A percentile compares a stretch with the other conserved stretches of the same genome.
Conservation (phyloP, 2,329 filamentous ascomycete species). For the Venturia pyrina region DNA sequence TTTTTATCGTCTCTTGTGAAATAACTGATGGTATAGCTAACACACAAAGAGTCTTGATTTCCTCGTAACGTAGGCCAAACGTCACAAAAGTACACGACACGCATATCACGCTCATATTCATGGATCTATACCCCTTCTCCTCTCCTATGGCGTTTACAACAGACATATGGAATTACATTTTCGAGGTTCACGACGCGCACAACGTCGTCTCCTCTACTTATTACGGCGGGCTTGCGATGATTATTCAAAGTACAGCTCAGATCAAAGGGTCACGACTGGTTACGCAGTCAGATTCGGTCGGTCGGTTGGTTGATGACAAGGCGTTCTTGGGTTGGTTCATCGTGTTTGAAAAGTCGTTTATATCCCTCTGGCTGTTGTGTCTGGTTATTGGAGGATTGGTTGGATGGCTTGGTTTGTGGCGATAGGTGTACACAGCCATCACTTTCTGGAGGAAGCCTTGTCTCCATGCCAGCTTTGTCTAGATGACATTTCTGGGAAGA, state of each 20-base stretch:
- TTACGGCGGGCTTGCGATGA: constrained; percentile 1
- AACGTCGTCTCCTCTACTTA: neutral
- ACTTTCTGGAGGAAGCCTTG: neutral
- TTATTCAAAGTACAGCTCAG: neutral
- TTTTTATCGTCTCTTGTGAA: neutral
- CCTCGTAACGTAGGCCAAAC: neutral
- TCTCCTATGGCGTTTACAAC: neutral
- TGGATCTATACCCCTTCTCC: neutral
- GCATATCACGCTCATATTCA: neutral
- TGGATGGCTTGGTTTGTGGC: neutral
- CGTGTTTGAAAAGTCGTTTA: neutral
- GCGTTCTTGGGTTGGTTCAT: neutral
- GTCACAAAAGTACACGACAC: neutral
- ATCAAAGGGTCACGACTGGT: neutral
- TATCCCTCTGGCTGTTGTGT: neutral
- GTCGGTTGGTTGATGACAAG: neutral
- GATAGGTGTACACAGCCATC: neutral
- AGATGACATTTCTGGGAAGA: too few relatives aligned
- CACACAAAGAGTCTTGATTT: neutral
- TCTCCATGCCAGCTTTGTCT: too few relatives aligned
- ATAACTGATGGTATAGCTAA: neutral
- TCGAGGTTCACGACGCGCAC: neutral
- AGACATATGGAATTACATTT: neutral
- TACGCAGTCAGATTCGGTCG: neutral
- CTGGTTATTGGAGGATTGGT: neutral